A percentile compares a stretch with the other conserved stretches of the same genome.
phyloP scores from a whole-genome alignment of 306 rosid genomes.

The Nissolia schottii region DNA sequence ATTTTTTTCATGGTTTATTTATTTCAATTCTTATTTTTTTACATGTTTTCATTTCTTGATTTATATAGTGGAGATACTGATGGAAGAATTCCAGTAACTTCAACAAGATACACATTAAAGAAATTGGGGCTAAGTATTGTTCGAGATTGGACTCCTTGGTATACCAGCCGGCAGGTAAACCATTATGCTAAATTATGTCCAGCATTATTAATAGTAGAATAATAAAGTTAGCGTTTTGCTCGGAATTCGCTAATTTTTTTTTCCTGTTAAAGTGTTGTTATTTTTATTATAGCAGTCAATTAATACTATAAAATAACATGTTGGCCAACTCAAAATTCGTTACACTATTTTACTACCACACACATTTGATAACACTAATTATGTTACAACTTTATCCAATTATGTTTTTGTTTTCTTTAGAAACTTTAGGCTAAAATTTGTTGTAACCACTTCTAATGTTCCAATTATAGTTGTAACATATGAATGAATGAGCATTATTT shows the following conservation, averaged over 20 bases:
- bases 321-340: too few relatives aligned
- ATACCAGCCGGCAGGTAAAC: conserved; percentile 36
- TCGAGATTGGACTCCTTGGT: conserved; percentile 59
- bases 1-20: not conserved
- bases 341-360: too few relatives aligned
- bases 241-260: too few relatives aligned
- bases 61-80: conserved; percentile 46
- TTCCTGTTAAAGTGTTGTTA: too few relatives aligned
- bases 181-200: not conserved
- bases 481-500: not conserved
- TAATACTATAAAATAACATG: too few relatives aligned
- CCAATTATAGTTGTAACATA: not conserved
- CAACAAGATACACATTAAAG: conserved; percentile 42
- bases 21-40: not conserved
- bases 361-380: too few relatives aligned
- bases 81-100: conserved; percentile 47
- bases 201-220: too few relatives aligned
- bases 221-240: too few relatives aligned
- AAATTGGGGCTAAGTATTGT: conserved; percentile 35
- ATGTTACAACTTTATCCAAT: not conserved
- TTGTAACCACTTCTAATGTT: not conserved
- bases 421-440: not conserved
- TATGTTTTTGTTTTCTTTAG: not conserved
- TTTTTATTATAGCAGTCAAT: too few relatives aligned
- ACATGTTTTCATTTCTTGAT: not conserved